Percentiles rank a stretch among this genome's conserved stretches.
These are phyloP conservation scores for Symbiodinium pilosum DNA, from an alignment of 73 alveolate species.

Conservation along the genomic window DNA sequence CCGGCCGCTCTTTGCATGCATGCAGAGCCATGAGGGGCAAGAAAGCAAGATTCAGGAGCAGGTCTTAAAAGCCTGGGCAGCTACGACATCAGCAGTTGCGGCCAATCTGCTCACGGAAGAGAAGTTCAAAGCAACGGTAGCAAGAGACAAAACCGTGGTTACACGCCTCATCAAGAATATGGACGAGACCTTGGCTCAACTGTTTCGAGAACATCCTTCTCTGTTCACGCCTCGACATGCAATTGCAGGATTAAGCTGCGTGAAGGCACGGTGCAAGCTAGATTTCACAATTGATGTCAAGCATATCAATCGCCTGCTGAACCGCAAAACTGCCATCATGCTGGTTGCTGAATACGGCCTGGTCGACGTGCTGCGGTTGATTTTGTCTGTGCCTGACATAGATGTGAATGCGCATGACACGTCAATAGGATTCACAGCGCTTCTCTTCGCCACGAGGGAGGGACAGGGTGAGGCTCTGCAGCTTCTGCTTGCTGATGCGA, in stretches of 20 bases:
- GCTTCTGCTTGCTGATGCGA: background rate
- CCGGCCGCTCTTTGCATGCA: background rate
- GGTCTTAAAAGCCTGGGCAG: background rate
- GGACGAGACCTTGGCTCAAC: background rate
- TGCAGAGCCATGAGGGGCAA: background rate
- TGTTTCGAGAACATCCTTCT: background rate
- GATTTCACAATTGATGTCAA: constrained; percentile 8
- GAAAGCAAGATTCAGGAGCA: background rate
- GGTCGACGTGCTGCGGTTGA: constrained; percentile 1
- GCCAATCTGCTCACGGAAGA: background rate
- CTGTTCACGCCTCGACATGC: constrained; percentile 6
- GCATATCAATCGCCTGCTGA: constrained; percentile 4
- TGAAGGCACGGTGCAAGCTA: background rate
- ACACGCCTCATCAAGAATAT: background rate
- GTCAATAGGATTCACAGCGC: background rate
- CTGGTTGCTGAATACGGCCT: background rate
- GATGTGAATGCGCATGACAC: constrained; percentile 15
- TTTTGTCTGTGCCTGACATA: background rate
- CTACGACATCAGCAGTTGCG: background rate
- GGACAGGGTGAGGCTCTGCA: background rate
- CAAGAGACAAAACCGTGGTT: background rate
- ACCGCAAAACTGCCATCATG: constrained; percentile 23
- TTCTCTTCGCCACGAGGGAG: background rate
- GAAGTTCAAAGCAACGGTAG: background rate
- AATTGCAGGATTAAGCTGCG: background rate